Conservation (phyloP, 2,329 filamentous ascomycete species). For the Zymoseptoria crescenta region DNA sequence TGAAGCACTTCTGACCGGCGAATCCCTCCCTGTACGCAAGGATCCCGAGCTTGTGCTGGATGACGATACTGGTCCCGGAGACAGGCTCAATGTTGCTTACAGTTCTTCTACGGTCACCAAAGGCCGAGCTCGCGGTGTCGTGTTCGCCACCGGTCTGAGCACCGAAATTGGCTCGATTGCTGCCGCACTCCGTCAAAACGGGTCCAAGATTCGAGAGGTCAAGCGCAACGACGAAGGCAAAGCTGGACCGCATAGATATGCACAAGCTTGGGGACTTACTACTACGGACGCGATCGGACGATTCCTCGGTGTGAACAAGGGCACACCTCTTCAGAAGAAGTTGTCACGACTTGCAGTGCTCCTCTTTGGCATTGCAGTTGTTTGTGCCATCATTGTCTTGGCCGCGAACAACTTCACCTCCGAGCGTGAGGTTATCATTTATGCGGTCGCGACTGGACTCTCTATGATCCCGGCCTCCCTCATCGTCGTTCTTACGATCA, state of each 20-base stretch:
- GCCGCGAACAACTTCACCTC: constrained; percentile 52
- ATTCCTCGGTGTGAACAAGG: constrained; percentile 62
- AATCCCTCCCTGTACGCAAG: constrained; percentile 63
- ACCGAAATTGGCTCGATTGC: constrained; percentile 72
- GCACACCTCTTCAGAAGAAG: constrained; percentile 77
- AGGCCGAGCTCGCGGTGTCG: constrained; percentile 61
- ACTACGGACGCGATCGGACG: constrained; percentile 51
- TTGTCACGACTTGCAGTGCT: constrained; percentile 77
- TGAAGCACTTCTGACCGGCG: constrained; percentile 65
- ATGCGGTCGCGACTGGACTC: constrained; percentile 55
- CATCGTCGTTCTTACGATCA: constrained; percentile 33
- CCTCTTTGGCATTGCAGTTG: constrained; percentile 65
- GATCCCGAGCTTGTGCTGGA: constrained; percentile 49
- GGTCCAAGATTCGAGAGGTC: constrained; percentile 36
- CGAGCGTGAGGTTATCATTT: constrained; percentile 56
- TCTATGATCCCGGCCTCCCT: constrained; percentile 54
- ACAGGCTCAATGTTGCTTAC: constrained; percentile 63
- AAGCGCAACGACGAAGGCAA: constrained; percentile 34
- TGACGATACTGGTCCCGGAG: constrained; percentile 53
- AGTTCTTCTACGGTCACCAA: constrained; percentile 65
- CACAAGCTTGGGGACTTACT: constrained; percentile 47
- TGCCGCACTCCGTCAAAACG: constrained; percentile 55
- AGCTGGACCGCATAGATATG: constrained; percentile 28
- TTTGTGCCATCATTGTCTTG: constrained; percentile 63
- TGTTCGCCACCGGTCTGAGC: constrained; percentile 62